These are phyloP conservation scores for Lyophyllum decastes DNA, from an alignment of 768 basidiomycete genomes.

Conservation along the genomic window DNA sequence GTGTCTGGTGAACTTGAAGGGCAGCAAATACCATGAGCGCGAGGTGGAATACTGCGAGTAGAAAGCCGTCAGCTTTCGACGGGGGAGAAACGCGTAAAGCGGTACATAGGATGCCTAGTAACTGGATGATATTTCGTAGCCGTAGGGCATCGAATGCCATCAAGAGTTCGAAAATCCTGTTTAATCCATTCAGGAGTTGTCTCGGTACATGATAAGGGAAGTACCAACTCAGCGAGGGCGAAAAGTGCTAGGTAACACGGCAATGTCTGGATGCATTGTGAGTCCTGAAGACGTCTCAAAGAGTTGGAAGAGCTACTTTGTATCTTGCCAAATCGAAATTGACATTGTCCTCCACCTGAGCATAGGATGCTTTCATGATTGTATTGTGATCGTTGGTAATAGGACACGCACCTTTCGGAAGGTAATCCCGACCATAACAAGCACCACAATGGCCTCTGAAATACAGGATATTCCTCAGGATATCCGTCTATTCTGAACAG, in stretches of 20 bases:
- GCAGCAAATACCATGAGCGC: constrained; percentile 75
- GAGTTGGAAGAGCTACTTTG: constrained; percentile 42
- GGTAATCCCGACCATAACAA: constrained; percentile 72
- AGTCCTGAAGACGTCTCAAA: background rate
- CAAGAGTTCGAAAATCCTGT: constrained; percentile 76
- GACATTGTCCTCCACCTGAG: constrained; percentile 55
- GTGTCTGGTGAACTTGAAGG: constrained; percentile 80
- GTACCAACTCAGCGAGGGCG: constrained; percentile 73
- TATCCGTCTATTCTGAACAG: background rate
- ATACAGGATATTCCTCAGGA: constrained; percentile 2
- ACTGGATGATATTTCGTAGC: constrained; percentile 75
- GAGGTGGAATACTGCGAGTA: constrained; percentile 63
- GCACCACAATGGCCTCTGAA: constrained; percentile 73
- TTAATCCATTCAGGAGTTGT: constrained; percentile 4
- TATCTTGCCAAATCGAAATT: constrained; percentile 42
- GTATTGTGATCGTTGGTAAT: background rate
- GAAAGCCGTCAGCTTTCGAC: background rate
- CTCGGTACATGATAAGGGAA: background rate
- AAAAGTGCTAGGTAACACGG: constrained; percentile 87
- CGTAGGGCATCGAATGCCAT: constrained; percentile 86
- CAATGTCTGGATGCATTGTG: constrained; percentile 51
- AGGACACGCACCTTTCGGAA: constrained; percentile 57
- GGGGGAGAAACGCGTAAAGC: background rate
- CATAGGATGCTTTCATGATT: background rate
- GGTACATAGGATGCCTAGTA: constrained; percentile 71